These are phyloP conservation scores for Betula pendula DNA, from an alignment of 306 rosid genomes.

Conservation along the genomic window DNA sequence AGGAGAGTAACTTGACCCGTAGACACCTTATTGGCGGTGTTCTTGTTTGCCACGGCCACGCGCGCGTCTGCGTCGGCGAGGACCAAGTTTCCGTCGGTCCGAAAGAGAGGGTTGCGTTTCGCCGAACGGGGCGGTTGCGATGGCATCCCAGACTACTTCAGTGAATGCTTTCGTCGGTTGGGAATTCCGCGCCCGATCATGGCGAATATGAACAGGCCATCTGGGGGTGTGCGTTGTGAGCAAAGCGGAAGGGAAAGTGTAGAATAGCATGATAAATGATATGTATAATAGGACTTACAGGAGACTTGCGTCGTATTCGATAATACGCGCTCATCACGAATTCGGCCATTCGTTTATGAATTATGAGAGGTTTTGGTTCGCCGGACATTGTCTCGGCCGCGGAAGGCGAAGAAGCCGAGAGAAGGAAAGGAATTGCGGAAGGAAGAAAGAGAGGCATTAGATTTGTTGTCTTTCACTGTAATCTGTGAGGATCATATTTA, in stretches of 20 bases:
- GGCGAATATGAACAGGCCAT: conserved; percentile 31
- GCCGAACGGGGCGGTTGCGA: no score
- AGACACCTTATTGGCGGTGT: conserved; percentile 40
- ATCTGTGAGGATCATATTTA: neutral
- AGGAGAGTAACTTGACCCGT: conserved; percentile 24
- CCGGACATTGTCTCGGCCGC: no score
- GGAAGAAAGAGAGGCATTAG: neutral
- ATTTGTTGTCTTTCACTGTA: no score
- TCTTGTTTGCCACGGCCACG: conserved; percentile 41
- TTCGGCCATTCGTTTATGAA: conserved; percentile 29
- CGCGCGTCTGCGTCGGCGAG: conserved; percentile 26
- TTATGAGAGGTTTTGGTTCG: no score
- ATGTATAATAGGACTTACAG: no score
- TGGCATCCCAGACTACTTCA: no score
- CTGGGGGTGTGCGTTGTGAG: conserved; percentile 36
- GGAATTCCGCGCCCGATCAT: conserved; percentile 28
- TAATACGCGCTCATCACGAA: conserved; percentile 33
- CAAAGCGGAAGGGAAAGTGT: conserved; percentile 36
- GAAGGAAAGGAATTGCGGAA: neutral
- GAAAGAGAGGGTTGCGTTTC: neutral
- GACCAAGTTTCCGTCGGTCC: conserved; percentile 32
- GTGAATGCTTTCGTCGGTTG: conserved; percentile 14
- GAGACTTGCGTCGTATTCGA: neutral
- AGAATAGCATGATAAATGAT: no score
- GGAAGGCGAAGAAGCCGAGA: neutral